Evolutionary conservation across 768 basidiomycete genomes (phyloP).

Genomic region (Hygrophorus pudorinus): DNA sequence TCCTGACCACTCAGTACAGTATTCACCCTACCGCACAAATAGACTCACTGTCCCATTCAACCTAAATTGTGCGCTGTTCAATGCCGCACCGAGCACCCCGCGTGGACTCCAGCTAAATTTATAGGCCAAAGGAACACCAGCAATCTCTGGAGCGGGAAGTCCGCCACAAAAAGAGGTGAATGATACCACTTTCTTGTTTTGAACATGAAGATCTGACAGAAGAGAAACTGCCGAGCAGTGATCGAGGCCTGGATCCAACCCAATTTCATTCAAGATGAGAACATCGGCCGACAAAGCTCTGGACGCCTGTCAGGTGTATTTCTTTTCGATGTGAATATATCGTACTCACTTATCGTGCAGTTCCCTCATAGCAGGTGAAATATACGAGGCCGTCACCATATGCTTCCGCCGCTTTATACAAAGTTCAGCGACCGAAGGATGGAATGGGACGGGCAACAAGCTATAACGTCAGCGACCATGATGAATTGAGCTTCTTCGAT

Average conservation of each 20-base stretch:
- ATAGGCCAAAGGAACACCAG: constrained; percentile 66
- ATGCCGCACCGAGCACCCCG: constrained; percentile 74
- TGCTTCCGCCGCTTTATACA: constrained; percentile 67
- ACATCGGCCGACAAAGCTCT: constrained; percentile 58
- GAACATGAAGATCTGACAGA: constrained; percentile 36
- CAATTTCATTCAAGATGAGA: constrained; percentile 82
- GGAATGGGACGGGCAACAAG: constrained; percentile 70
- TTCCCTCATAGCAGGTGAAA: constrained; percentile 64
- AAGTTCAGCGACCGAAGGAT: constrained; percentile 56
- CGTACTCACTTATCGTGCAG: constrained; percentile 47
- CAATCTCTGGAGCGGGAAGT: constrained; percentile 67
- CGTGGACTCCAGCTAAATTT: constrained; percentile 92
- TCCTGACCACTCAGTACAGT: constrained; percentile 23
- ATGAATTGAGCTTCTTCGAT: not conserved
- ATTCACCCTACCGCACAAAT: not conserved
- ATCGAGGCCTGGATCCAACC: constrained; percentile 84
- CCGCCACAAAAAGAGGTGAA: constrained; percentile 94
- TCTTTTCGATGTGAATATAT: not conserved
- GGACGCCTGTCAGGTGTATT: not conserved
- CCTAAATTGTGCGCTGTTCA: constrained; percentile 62
- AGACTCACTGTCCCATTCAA: constrained; percentile 43
- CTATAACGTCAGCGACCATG: constrained; percentile 29
- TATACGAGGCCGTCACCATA: constrained; percentile 87
- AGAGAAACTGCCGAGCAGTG: constrained; percentile 79
- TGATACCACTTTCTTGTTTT: constrained; percentile 49